Evolutionary conservation across 129 eudicot genomes (phyloP), one percentile per base, ranked within the genome.

Genomic region (Lonicera japonica): DNA sequence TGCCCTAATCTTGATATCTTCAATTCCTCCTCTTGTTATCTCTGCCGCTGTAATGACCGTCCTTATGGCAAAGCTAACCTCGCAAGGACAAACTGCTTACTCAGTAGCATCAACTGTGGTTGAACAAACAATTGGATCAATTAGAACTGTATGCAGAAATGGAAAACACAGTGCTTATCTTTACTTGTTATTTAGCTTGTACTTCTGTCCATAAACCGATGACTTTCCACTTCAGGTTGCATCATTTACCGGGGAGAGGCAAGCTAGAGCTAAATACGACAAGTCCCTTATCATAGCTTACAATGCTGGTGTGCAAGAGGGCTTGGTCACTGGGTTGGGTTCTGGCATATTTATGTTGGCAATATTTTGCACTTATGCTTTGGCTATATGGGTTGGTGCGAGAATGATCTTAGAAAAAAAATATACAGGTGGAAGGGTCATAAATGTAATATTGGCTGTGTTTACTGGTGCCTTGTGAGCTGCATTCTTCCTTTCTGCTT

Each of bases 181-280:
- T 29, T 2, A 29, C 36, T 29, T 29, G 36, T 29, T 6, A 2
- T 29, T 29, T 29, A 29, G 36, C 2, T 29, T 29, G 6, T 29
- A 29, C 6, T 29, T 29, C 2, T 6, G 6, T 29, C 6, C 36
- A 29, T 29, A 29, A 29, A 63, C 24, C 46, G 11, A n/a, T 25
- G 18, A 23, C 34, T 3, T 25, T 5, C 11, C 47, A 18, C 14
- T 62, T 20, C 56, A 81, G 86, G 86, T 81, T 12, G 86, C 80
- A 43, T 81, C 86, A 39, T 81, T 68, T 39, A 81, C 82, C 3
- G 83, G 86, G 29, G 86, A 81, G 72, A 77, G 55, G 64, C 50
- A 41, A 48, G 83, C 86, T 12, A 52, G 69, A 14, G 36, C 60
- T 12, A 57, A 73, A 7, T 81, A 72, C 48, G 53, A 60, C 51